These are phyloP conservation scores for Suillus brevipes DNA, from an alignment of 768 basidiomycete genomes.

Conservation along the genomic window DNA sequence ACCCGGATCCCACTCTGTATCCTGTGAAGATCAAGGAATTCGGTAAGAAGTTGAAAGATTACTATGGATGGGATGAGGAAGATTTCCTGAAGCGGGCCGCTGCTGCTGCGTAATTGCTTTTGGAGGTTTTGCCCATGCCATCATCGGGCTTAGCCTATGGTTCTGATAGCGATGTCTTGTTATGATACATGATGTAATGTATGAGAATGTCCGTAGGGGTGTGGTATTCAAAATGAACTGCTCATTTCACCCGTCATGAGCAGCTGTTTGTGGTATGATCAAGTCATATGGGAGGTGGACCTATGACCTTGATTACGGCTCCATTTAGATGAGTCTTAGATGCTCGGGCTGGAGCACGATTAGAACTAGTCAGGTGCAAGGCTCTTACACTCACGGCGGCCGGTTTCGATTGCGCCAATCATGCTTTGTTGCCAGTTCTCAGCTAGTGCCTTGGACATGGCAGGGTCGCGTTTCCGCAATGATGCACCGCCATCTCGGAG, in stretches of 20 bases:
- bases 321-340: slow-evolving; percentile 5
- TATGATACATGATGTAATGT: slow-evolving; percentile 1
- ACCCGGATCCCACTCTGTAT: slow-evolving; percentile 68
- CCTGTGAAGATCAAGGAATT: slow-evolving; percentile 50
- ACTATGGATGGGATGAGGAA: slow-evolving; percentile 66
- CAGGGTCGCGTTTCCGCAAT: slow-evolving; percentile 16
- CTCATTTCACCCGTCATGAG: background rate
- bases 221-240: background rate
- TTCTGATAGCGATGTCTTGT: background rate
- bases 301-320: background rate
- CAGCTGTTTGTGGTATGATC: background rate
- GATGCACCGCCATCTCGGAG: slow-evolving; percentile 27
- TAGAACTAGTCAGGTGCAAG: background rate
- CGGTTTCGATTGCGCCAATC: slow-evolving; percentile 18
- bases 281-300: background rate
- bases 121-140: background rate
- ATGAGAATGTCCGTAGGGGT: background rate
- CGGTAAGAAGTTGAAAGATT: slow-evolving; percentile 56
- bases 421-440: slow-evolving; percentile 21
- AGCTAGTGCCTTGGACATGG: slow-evolving; percentile 18
- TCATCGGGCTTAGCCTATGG: background rate
- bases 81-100: slow-evolving; percentile 35
- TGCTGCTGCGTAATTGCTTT: slow-evolving; percentile 5
- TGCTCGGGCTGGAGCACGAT: slow-evolving; percentile 10
- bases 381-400: slow-evolving; percentile 20